These are phyloP conservation scores for Teunomyces panamensis DNA, from an alignment of 805 yeast species.

Conservation along the genomic window DNA sequence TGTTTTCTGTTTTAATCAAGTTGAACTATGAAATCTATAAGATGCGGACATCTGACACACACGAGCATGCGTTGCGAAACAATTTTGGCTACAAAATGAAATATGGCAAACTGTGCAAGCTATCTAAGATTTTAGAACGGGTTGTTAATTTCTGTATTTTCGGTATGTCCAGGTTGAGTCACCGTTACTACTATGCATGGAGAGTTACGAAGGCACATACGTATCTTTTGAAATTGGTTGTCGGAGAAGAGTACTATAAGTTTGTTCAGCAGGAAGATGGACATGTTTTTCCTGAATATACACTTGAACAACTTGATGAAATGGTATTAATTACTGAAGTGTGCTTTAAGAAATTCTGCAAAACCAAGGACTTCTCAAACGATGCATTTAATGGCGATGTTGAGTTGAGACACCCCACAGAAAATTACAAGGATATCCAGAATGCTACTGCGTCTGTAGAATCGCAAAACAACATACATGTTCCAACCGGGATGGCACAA, in stretches of 20 bases:
- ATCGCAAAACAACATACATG: background rate
- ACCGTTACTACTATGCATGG: constrained; percentile 65
- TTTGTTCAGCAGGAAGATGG: background rate
- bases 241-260: constrained; percentile 24
- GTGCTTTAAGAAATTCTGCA: constrained; percentile 21
- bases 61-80: constrained; percentile 15
- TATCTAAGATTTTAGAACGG: constrained; percentile 24
- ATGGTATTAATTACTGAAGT: constrained; percentile 23
- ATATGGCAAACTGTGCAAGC: constrained; percentile 20
- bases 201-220: constrained; percentile 59
- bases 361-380: constrained; percentile 7
- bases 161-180: constrained; percentile 39
- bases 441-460: background rate
- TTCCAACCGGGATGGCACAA: background rate
- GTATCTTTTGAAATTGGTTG: constrained; percentile 37
- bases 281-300: constrained; percentile 11
- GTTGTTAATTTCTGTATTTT: constrained; percentile 15
- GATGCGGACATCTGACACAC: constrained; percentile 18
- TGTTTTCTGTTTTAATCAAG: constrained; percentile 22
- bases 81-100: constrained; percentile 17
- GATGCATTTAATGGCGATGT: constrained; percentile 4
- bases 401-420: constrained; percentile 2
- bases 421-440: background rate
- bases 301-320: constrained; percentile 25
- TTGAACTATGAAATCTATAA: constrained; percentile 20